phyloP scores from a whole-genome alignment of 2,329 filamentous ascomycete species.

The Ophiosphaerella herpotricha region DNA sequence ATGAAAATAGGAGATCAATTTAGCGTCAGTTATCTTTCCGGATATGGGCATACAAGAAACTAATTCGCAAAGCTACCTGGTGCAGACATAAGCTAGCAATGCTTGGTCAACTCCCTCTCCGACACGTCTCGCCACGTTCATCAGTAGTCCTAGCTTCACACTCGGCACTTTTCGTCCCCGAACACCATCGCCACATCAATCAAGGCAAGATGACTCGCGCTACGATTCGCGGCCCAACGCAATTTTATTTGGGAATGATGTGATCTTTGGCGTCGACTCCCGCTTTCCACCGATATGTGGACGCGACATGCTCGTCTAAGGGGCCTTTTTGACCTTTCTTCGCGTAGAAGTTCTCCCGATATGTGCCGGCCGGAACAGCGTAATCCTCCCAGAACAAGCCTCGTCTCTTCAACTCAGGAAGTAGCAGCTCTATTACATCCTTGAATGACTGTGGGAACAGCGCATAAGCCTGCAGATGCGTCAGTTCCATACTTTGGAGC shows the following conservation, averaged over 20 bases:
- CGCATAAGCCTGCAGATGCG: slow-evolving; percentile 57
- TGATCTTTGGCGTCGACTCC: slow-evolving; percentile 39
- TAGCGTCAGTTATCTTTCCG: too few relatives aligned
- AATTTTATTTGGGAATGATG: slow-evolving; percentile 14
- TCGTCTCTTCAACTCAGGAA: slow-evolving; percentile 66
- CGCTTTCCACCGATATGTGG: slow-evolving; percentile 51
- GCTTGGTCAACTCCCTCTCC: not conserved
- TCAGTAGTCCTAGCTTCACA: too few relatives aligned
- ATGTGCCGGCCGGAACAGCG: slow-evolving; percentile 61
- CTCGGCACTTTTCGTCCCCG: too few relatives aligned
- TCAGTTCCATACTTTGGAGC: not conserved
- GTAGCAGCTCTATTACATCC: slow-evolving; percentile 67
- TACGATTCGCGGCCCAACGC: not conserved
- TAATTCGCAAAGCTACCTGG: too few relatives aligned
- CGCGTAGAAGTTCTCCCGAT: slow-evolving; percentile 65
- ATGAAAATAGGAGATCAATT: too few relatives aligned
- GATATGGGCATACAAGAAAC: too few relatives aligned
- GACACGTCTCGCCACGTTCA: too few relatives aligned
- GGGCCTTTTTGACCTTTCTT: slow-evolving; percentile 57
- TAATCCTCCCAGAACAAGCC: slow-evolving; percentile 63
- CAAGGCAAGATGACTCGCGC: too few relatives aligned
- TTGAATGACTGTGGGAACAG: slow-evolving; percentile 71
- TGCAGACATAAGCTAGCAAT: not conserved
- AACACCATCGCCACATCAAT: too few relatives aligned
- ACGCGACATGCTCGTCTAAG: slow-evolving; percentile 58